These are phyloP conservation scores for Aspergillus novoparasiticus DNA, from an alignment of 2,329 filamentous ascomycete species.

Conservation along the genomic window DNA sequence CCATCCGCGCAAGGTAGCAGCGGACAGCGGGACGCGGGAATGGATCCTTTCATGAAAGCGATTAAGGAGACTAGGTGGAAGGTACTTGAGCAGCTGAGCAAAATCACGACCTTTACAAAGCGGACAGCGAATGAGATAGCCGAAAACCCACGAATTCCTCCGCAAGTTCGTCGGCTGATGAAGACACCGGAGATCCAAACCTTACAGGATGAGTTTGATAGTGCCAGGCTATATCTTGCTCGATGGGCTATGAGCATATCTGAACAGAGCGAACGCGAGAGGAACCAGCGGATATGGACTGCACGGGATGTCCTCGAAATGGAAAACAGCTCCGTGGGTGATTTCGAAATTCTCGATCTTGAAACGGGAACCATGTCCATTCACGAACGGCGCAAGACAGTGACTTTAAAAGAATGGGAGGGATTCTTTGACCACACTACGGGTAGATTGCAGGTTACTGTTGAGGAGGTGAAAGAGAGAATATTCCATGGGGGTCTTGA, in stretches of 20 bases:
- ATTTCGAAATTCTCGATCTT: conserved; percentile 89
- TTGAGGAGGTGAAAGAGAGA: conserved; percentile 94
- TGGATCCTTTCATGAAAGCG: conserved; percentile 92
- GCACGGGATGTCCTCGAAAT: conserved; percentile 89
- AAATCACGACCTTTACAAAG: conserved; percentile 93
- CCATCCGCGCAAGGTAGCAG: conserved; percentile 33
- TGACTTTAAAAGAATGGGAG: conserved; percentile 87
- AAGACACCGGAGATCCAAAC: conserved; percentile 94
- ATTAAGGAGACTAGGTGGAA: conserved; percentile 96
- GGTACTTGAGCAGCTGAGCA: conserved; percentile 93
- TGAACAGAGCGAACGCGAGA: conserved; percentile 89
- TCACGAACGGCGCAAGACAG: conserved; percentile 73
- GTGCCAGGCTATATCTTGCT: conserved; percentile 88
- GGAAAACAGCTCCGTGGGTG: conserved; percentile 91
- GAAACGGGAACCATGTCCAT: conserved; percentile 73
- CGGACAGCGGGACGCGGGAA: conserved; percentile 64
- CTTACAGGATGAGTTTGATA: conserved; percentile 95
- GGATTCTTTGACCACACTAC: conserved; percentile 77
- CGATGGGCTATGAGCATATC: conserved; percentile 99
- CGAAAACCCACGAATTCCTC: conserved; percentile 88
- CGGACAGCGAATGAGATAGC: conserved; percentile 88
- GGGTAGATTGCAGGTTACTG: conserved; percentile 75
- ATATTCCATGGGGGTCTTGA: conserved; percentile 93
- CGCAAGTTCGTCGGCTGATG: conserved; percentile 81
- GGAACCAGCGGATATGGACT: conserved; percentile 86